Evolutionary conservation across 768 basidiomycete genomes (phyloP), one percentile per base, ranked within the genome.

Genomic region (Amanita pallidorosea): DNA sequence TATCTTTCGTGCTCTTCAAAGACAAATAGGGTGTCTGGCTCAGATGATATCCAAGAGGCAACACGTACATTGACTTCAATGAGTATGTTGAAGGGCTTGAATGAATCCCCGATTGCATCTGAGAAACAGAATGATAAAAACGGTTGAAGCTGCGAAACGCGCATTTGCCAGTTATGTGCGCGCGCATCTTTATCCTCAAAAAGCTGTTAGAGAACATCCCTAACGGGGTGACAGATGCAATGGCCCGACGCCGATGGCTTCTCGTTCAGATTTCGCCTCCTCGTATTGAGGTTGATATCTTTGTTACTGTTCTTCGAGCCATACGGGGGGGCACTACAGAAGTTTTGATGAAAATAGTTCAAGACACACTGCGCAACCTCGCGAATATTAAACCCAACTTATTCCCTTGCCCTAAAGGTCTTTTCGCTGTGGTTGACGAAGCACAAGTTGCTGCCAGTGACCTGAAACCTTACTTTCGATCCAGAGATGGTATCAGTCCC

Each of bases 231-330:
- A 4, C 22, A 23, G 22, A 2, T 7, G 25, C 5, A 6, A 7
- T 27, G 5, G 44, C 44, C 18, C 44, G 44, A 45, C 44, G 44
- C 15, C 42, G 49, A 56, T 54, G 55, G 53, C 35, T 42, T 45
- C 47, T 53, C 31, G 27, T 41, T 57, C 51, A 55, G 46, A 35
- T 47, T 45, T 6, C 53, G 40, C 54, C 54, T 43, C 36, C 52
- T 33, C 31, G 41, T 44, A 23, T 43, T 4, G 13, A 4, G 7
- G 17, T 4, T 22, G 54, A 55, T 13, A 13, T 45, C 12, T 45
- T 45, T 31, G 29, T 31, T 27, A 17, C 15, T 17, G 47, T 45
- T 15, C 27, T 45, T 33, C 11, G 7, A n/a, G 27, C 2, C 44
- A 25, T 45, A 9, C 44, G n/a, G 23, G 8, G 15, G 29, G 44